Conservation (phyloP, 148 eudicot species). For the Beta vulgaris region DNA sequence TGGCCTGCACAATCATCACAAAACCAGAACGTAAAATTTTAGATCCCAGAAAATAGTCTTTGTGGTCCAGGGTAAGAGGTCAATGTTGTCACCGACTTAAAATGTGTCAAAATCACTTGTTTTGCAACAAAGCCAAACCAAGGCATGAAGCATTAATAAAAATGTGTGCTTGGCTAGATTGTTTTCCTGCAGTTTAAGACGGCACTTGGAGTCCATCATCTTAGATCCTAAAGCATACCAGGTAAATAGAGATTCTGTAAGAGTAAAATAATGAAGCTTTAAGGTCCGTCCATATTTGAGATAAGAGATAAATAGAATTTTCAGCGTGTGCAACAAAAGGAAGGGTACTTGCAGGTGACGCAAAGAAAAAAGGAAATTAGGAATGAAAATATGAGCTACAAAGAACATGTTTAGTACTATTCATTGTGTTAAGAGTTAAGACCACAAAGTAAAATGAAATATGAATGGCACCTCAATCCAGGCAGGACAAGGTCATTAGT, state of each 20-base stretch:
- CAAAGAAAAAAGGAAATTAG: too few relatives aligned
- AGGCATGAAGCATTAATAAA: too few relatives aligned
- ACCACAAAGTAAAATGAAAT: too few relatives aligned
- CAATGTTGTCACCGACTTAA: background rate
- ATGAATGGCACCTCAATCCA: too few relatives aligned
- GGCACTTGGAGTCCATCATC: background rate
- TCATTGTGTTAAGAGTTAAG: too few relatives aligned
- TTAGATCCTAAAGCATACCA: background rate
- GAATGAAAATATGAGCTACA: too few relatives aligned
- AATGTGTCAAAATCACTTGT: background rate
- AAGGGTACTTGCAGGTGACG: background rate
- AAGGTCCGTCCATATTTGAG: background rate
- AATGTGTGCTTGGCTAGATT: background rate
- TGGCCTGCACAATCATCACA: constrained; percentile 48
- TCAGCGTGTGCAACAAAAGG: background rate
- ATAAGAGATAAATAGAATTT: too few relatives aligned
- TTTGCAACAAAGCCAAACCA: background rate
- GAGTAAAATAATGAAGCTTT: background rate
- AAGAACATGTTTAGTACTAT: too few relatives aligned
- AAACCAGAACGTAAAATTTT: constrained; percentile 2
- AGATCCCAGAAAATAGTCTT: background rate
- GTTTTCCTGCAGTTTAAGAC: background rate
- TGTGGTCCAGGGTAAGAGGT: background rate
- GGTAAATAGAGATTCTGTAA: background rate
- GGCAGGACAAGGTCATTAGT: too few relatives aligned